Conservation (phyloP, 1,284 basidiomycete species). For the Peniophora sp. region DNA sequence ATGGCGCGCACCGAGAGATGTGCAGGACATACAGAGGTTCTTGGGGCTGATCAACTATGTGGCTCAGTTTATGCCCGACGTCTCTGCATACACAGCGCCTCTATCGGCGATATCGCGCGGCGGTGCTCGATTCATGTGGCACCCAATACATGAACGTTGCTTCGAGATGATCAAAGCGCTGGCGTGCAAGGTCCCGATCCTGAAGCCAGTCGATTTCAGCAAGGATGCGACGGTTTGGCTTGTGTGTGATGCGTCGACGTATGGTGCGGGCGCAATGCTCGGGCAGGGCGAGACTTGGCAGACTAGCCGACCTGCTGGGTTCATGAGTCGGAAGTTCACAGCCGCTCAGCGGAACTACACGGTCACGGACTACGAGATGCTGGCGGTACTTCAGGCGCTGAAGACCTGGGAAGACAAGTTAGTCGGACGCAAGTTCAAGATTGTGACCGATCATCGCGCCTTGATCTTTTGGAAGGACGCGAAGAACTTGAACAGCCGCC, state of each 20-base stretch:
- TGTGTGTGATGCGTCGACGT: conserved; percentile 13
- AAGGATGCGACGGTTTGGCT: conserved; percentile 8
- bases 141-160: neutral
- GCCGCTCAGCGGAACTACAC: conserved; percentile 23
- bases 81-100: neutral
- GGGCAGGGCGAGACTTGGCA: conserved; percentile 14
- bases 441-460: conserved; percentile 25
- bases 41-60: conserved; percentile 28
- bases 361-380: conserved; percentile 20
- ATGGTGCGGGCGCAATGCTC: conserved; percentile 13
- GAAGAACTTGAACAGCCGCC: conserved; percentile 20
- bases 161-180: neutral
- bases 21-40: conserved; percentile 22
- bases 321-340: conserved; percentile 22
- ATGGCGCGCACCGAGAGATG: conserved; percentile 22
- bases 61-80: neutral
- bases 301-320: conserved; percentile 13
- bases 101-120: neutral
- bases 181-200: neutral
- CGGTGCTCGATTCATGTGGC: neutral
- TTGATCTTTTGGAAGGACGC: conserved; percentile 23
- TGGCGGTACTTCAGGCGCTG: conserved; percentile 22
- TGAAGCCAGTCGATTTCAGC: neutral
- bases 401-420: conserved; percentile 16
- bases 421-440: conserved; percentile 19